phyloP scores from a whole-genome alignment of 257 asterid species.

The Echium plantagineum region DNA sequence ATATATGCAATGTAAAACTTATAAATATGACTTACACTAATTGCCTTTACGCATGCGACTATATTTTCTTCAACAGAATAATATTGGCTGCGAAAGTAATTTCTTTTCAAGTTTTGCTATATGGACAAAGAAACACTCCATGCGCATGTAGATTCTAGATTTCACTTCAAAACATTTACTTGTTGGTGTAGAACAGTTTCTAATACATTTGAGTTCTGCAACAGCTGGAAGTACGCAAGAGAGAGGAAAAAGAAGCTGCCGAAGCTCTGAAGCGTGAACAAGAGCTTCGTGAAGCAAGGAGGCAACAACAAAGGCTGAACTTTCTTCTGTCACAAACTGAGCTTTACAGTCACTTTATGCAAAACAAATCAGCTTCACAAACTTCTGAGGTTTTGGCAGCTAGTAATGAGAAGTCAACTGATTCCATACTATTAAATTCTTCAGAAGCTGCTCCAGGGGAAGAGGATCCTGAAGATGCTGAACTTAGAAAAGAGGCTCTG shows the following conservation, averaged over 20 bases:
- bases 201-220: slow-evolving; percentile 16
- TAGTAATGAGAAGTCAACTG: slow-evolving; percentile 39
- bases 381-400: slow-evolving; percentile 41
- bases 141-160: slow-evolving; percentile 4
- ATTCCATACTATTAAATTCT: slow-evolving; percentile 36
- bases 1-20: not conserved
- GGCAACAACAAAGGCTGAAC: slow-evolving; percentile 98
- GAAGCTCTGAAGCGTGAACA: slow-evolving; percentile 98
- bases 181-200: not conserved
- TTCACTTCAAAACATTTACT: not conserved
- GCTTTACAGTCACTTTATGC: slow-evolving; percentile 99
- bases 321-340: slow-evolving; percentile 95
- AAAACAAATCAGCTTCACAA: slow-evolving; percentile 64
- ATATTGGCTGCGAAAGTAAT: not conserved
- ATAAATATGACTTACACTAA: too few species aligned
- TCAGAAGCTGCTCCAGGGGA: slow-evolving; percentile 62
- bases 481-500: slow-evolving; percentile 85
- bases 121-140: not conserved
- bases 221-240: slow-evolving; percentile 91
- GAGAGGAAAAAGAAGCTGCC: slow-evolving; percentile 99
- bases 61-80: not conserved
- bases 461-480: slow-evolving; percentile 84
- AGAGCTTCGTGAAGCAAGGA: slow-evolving; percentile 96
- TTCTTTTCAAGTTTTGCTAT: not conserved
- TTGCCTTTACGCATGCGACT: too few species aligned